These are phyloP conservation scores for Hibiscus mutabilis DNA, from an alignment of 345 rosid species.

Conservation along the genomic window DNA sequence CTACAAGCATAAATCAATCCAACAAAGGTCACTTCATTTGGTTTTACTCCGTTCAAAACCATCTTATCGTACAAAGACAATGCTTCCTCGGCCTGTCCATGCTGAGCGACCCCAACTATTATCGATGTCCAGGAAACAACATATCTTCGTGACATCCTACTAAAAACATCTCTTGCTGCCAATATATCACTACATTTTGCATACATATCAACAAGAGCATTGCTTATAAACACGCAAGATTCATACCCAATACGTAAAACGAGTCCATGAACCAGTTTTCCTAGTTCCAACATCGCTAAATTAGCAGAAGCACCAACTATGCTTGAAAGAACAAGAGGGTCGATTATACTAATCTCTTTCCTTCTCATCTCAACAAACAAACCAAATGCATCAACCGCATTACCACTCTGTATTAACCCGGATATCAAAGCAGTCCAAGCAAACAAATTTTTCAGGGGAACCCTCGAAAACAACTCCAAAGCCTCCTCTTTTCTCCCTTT, in stretches of 20 bases:
- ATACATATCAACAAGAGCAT: conserved; percentile 75
- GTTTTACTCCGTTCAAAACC: conserved; percentile 55
- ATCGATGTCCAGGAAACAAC: conserved; percentile 81
- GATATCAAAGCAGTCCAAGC: conserved; percentile 74
- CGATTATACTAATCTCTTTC: conserved; percentile 51
- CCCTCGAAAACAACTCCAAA: conserved; percentile 31
- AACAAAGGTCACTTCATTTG: conserved; percentile 70
- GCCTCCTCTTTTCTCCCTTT: conserved; percentile 58
- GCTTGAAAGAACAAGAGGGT: conserved; percentile 73
- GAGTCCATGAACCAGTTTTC: conserved; percentile 58
- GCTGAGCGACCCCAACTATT: conserved; percentile 77
- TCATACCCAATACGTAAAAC: conserved; percentile 44
- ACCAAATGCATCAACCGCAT: conserved; percentile 43
- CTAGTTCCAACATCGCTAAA: conserved; percentile 49
- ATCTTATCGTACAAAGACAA: conserved; percentile 56
- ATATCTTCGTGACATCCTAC: conserved; percentile 42
- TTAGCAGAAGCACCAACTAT: conserved; percentile 66
- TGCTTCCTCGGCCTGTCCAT: conserved; percentile 59
- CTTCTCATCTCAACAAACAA: conserved; percentile 66
- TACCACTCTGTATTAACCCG: conserved; percentile 65
- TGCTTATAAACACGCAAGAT: conserved; percentile 57
- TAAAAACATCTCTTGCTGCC: conserved; percentile 46
- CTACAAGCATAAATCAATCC: conserved; percentile 80
- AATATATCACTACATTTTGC: conserved; percentile 65
- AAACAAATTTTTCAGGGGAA: conserved; percentile 45